These are phyloP conservation scores for Musa balbisiana DNA, from an alignment of 202 grass and related monocot species.

Conservation along the genomic window DNA sequence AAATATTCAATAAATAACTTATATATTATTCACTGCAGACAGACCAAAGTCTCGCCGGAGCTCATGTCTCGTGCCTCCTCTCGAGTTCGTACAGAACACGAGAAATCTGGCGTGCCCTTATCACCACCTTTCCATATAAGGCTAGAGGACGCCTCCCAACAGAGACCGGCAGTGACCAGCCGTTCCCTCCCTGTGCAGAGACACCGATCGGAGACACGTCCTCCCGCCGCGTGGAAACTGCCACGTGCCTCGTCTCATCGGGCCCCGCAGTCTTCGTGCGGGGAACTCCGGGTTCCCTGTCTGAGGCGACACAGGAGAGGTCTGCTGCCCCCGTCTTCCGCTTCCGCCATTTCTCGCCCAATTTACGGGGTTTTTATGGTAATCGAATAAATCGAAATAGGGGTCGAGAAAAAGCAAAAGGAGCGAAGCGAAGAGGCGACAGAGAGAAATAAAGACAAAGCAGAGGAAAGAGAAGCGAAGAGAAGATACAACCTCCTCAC, in stretches of 20 bases:
- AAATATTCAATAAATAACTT: no score
- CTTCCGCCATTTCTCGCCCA: not conserved
- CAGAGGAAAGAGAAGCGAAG: not conserved
- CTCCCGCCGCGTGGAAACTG: no score
- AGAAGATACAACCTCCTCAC: not conserved
- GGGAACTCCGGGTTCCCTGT: not conserved
- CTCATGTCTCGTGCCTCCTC: no score
- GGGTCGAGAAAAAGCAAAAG: not conserved
- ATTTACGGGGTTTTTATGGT: not conserved
- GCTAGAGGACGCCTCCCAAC: not conserved
- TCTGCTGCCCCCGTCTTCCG: no score
- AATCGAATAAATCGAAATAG: not conserved
- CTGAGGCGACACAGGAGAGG: not conserved
- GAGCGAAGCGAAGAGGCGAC: not conserved
- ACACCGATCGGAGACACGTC: not conserved
- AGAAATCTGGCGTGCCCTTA: not conserved
- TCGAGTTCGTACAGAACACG: no score
- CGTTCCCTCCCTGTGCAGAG: not conserved
- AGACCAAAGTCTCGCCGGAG: no score
- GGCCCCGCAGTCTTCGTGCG: not conserved
- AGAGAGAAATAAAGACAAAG: conserved; percentile 1
- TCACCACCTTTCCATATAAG: not conserved
- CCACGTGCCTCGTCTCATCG: not conserved
- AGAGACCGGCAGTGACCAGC: not conserved
- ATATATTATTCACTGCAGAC: no score